phyloP scores from a whole-genome alignment of 371 early-diverging fungal genomes.

The Coemansia sp. region DNA sequence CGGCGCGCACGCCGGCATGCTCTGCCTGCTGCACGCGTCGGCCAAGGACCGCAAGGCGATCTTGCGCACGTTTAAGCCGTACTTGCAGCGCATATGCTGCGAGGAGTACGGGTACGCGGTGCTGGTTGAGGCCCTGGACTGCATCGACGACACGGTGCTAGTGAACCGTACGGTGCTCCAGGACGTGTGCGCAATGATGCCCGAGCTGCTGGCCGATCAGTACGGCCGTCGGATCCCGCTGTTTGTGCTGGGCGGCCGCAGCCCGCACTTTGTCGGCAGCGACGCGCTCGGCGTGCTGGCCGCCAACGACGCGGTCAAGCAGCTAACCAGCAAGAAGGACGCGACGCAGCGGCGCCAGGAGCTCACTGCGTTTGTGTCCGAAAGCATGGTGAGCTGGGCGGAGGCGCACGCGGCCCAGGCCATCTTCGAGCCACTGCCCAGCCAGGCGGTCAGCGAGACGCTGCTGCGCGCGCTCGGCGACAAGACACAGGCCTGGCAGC shows the following conservation, averaged over 20 bases:
- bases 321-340: slow-evolving; percentile 72
- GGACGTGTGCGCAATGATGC: slow-evolving; percentile 47
- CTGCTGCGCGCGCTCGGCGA: slow-evolving; percentile 61
- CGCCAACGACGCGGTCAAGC: slow-evolving; percentile 63
- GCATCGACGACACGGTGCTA: slow-evolving; percentile 93
- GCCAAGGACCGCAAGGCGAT: slow-evolving; percentile 90
- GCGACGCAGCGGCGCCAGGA: slow-evolving; percentile 63
- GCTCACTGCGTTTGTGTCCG: slow-evolving; percentile 60
- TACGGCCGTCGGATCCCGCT: slow-evolving; percentile 73
- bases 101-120: slow-evolving; percentile 93
- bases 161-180: slow-evolving; percentile 72
- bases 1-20: slow-evolving; percentile 82
- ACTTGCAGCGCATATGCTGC: slow-evolving; percentile 72
- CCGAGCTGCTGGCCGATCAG: slow-evolving; percentile 65
- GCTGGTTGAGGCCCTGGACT: slow-evolving; percentile 78
- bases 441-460: slow-evolving; percentile 71
- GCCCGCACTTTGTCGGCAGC: slow-evolving; percentile 66
- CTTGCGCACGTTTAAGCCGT: slow-evolving; percentile 82
- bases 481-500: slow-evolving; percentile 28
- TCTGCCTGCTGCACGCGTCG: slow-evolving; percentile 73
- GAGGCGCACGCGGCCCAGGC: slow-evolving; percentile 56
- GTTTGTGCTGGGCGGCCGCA: slow-evolving; percentile 72
- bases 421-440: slow-evolving; percentile 63
- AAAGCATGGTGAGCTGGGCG: slow-evolving; percentile 62
- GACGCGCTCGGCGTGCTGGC: slow-evolving; percentile 63